phyloP scores from a whole-genome alignment of 371 early-diverging fungal genomes.

The Conidiobolus incongruus region DNA sequence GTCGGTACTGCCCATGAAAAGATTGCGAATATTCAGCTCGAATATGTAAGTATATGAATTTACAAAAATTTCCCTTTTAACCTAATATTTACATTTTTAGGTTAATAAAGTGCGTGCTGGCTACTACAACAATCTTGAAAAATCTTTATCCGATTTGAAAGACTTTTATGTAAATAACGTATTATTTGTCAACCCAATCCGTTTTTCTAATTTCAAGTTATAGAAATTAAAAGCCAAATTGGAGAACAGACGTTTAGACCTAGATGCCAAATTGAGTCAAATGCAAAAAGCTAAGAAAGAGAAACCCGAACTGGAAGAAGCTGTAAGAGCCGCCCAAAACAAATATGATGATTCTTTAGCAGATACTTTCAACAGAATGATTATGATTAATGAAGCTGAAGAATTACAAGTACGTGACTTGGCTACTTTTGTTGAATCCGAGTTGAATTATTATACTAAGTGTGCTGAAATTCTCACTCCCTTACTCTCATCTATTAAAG shows the following conservation, averaged over 20 bases:
- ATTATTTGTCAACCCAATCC: neutral
- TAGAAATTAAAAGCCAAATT: slow-evolving; percentile 40
- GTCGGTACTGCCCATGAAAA: slow-evolving; percentile 37
- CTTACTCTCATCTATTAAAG: neutral
- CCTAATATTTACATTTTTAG: too few species aligned
- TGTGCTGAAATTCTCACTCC: slow-evolving; percentile 1
- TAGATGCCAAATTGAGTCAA: slow-evolving; percentile 71
- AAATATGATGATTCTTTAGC: slow-evolving; percentile 80
- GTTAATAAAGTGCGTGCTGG: slow-evolving; percentile 11
- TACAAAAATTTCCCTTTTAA: slow-evolving; percentile 4
- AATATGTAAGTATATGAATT: slow-evolving; percentile 9
- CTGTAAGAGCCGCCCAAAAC: slow-evolving; percentile 59
- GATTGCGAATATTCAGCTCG: slow-evolving; percentile 29
- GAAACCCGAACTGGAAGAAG: slow-evolving; percentile 72
- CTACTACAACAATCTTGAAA: neutral
- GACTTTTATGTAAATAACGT: neutral
- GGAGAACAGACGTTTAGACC: slow-evolving; percentile 70
- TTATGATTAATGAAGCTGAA: slow-evolving; percentile 36
- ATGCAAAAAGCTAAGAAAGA: slow-evolving; percentile 77
- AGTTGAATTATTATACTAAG: neutral
- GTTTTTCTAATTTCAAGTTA: neutral
- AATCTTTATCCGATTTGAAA: neutral
- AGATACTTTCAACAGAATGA: slow-evolving; percentile 36
- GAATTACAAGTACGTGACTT: neutral
- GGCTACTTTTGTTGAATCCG: neutral